Conservation (phyloP, 208 protist species). For the Porcisia hertigi region DNA sequence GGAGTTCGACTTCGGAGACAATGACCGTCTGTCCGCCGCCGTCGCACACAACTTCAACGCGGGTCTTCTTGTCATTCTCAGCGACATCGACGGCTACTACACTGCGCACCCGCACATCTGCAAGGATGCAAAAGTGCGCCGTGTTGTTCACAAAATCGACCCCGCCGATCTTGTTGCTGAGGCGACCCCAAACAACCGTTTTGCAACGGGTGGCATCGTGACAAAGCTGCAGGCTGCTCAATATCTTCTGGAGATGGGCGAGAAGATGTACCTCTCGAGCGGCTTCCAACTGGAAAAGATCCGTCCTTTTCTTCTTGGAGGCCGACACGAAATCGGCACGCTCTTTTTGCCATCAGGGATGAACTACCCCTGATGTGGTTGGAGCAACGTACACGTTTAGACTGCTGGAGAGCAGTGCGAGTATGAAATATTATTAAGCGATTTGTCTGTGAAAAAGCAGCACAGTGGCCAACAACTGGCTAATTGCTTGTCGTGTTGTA, state of each 20-base stretch:
- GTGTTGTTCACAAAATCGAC: constrained; percentile 21
- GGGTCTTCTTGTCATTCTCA: constrained; percentile 78
- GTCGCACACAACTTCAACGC: constrained; percentile 70
- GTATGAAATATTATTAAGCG: too few relatives aligned
- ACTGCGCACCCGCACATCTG: constrained; percentile 46
- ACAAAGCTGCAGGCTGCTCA: constrained; percentile 47
- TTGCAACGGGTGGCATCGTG: constrained; percentile 42
- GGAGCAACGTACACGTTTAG: too few relatives aligned
- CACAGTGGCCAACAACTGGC: too few relatives aligned
- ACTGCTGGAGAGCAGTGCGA: too few relatives aligned
- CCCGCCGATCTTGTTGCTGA: constrained; percentile 21
- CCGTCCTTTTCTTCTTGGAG: constrained; percentile 27
- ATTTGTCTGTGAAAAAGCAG: too few relatives aligned
- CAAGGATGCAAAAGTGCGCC: constrained; percentile 28
- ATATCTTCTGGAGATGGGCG: constrained; percentile 28
- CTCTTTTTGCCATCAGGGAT: constrained; percentile 19
- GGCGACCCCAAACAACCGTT: constrained; percentile 33
- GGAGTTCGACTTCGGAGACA: constrained; percentile 57
- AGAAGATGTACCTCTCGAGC: constrained; percentile 35
- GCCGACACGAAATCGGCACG: constrained; percentile 18
- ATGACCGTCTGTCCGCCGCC: constrained; percentile 59
- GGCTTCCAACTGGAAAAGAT: constrained; percentile 29
- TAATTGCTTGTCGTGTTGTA: too few relatives aligned
- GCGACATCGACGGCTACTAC: constrained; percentile 88
- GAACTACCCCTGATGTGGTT: too few relatives aligned